phyloP scores from a whole-genome alignment of 805 yeast genomes.

The Isabelozyma heimii region DNA sequence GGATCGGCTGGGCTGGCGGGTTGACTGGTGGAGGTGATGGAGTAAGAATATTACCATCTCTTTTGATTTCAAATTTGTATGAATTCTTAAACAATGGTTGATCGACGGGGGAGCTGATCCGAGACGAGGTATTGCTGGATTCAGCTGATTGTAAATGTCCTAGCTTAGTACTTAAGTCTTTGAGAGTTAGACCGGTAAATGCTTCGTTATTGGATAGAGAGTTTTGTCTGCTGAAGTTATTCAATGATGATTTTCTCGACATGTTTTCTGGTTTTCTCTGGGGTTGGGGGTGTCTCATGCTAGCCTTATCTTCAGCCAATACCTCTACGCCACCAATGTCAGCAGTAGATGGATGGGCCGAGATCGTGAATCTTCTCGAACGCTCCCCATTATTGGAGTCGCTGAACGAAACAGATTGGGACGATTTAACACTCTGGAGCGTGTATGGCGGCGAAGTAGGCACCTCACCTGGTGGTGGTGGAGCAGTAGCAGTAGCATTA shows the following conservation, averaged over 20 bases:
- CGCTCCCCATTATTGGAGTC: constrained; percentile 34
- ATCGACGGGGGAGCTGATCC: constrained; percentile 18
- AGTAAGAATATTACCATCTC: background rate
- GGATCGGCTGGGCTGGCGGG: constrained; percentile 16
- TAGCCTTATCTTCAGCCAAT: background rate
- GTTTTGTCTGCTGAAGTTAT: constrained; percentile 3
- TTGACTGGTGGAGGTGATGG: constrained; percentile 9
- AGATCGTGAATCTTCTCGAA: constrained; percentile 39
- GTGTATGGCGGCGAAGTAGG: background rate
- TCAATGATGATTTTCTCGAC: background rate
- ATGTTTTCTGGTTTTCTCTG: constrained; percentile 4
- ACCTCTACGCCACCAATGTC: constrained; percentile 11
- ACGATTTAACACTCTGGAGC: constrained; percentile 1
- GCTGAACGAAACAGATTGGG: constrained; percentile 32
- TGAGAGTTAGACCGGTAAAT: background rate
- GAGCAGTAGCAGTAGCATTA: constrained; percentile 3
- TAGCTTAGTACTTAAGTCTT: background rate
- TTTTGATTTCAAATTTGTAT: constrained; percentile 1
- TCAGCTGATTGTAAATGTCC: background rate
- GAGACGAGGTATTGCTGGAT: constrained; percentile 9
- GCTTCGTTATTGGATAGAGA: background rate
- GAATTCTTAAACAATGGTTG: constrained; percentile 5
- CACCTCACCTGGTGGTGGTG: background rate
- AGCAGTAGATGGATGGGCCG: constrained; percentile 41
- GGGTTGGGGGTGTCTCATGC: background rate